Percentiles rank a stretch among this genome's conserved stretches.
These are phyloP conservation scores for Emmonsiellopsis sp. DNA, from an alignment of 2,329 filamentous ascomycete genomes.

Conservation along the genomic window DNA sequence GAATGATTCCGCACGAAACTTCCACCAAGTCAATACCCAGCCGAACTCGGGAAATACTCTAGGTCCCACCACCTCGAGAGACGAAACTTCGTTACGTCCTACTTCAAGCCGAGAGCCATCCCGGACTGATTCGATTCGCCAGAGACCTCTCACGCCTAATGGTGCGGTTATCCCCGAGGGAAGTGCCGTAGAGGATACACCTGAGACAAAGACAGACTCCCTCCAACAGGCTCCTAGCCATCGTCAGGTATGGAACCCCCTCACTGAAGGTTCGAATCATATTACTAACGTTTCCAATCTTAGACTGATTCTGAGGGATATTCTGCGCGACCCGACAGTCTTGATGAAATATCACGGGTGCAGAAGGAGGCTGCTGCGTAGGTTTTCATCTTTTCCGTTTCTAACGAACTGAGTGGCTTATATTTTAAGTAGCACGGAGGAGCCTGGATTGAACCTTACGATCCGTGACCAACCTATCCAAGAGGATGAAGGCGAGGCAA, in stretches of 20 bases:
- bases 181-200: not conserved
- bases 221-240: not conserved
- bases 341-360: slow-evolving; percentile 36
- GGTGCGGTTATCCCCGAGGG: not conserved
- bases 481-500: slow-evolving; percentile 42
- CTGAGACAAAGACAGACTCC: not conserved
- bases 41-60: slow-evolving; percentile 17
- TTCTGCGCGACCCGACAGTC: slow-evolving; percentile 29
- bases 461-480: slow-evolving; percentile 42
- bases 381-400: slow-evolving; percentile 3
- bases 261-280: not conserved
- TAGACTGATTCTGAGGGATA: slow-evolving; percentile 33
- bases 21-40: slow-evolving; percentile 18
- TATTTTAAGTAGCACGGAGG: slow-evolving; percentile 27
- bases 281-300: slow-evolving; percentile 11
- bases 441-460: slow-evolving; percentile 37
- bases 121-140: not conserved
- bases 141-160: not conserved
- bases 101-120: slow-evolving; percentile 3
- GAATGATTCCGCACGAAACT: slow-evolving; percentile 15
- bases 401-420: slow-evolving; percentile 10
- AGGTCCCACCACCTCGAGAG: slow-evolving; percentile 14
- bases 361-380: slow-evolving; percentile 37
- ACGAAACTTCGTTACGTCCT: slow-evolving; percentile 5
- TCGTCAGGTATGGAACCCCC: not conserved